Evolutionary conservation across 805 yeast species (phyloP), one percentile per base, ranked within the genome.

Genomic region (Debaryomyces hansenii): DNA sequence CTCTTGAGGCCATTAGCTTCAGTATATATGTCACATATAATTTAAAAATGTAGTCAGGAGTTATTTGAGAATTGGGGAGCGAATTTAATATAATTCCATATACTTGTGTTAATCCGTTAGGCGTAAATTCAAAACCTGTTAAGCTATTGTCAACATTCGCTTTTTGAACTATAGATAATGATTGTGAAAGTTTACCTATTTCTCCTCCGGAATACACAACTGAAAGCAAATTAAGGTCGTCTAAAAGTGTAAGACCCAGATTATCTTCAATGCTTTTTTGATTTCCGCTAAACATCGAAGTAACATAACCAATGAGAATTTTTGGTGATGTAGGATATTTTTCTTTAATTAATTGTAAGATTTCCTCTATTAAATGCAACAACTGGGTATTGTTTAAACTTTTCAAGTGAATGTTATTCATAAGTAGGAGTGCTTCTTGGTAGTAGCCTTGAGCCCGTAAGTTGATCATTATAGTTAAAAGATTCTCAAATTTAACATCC

Each of bases 271-370:
- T 44, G 8, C 47, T 48, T 5, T 14, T 20, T 18, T 5, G 14
- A 14, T 33, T 36, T 1, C 53, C 53, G 11, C 48, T 47, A 45
- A 63, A 70, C 15, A 69, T 47, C 1, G 71, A 55, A 0, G 64
- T 60, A 28, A 63, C 60, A 52, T 72, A 72, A 2, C 75, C 77
- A 4, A 67, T 53, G 4, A 70, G 52, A 4, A 70, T 59, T 31
- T 68, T 63, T 1, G 75, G 75, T 5, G 67, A 59, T 6, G 47
- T 45, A 0, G 65, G 55, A 45, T 59, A 72, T 46, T 63, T 64
- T 9, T 49, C 51, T 12, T 58, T 52, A 31, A 70, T 69, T 14
- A 71, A 51, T 6, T 54, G 47, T 45, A 72, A 55, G 9, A 72
- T 61, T 41, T 72, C 73, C 3, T 57, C 50, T 4, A 59, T 64